These are phyloP conservation scores for Suillus occidentalis DNA, from an alignment of 768 basidiomycete species.

Conservation along the genomic window DNA sequence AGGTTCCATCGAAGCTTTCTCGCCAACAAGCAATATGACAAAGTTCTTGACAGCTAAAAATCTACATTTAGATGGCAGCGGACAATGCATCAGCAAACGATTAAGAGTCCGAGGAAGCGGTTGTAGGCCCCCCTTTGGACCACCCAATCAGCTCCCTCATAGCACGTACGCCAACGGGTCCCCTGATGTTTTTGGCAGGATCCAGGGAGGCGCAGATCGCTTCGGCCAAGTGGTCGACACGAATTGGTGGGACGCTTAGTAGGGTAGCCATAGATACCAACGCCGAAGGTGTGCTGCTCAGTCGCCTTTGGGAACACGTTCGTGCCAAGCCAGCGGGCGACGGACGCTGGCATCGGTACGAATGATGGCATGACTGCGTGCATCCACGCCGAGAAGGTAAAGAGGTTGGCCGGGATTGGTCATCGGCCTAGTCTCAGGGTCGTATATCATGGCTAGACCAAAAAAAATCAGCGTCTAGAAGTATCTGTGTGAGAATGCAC, in stretches of 20 bases:
- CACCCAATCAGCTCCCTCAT: conserved; percentile 83
- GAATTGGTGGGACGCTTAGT: conserved; percentile 81
- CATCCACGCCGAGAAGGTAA: conserved; percentile 76
- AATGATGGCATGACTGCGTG: conserved; percentile 60
- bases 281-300: conserved; percentile 40
- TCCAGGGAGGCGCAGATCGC: conserved; percentile 71
- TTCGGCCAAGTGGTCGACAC: conserved; percentile 93
- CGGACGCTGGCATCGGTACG: conserved; percentile 62
- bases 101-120: background rate
- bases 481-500: background rate
- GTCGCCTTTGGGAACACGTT: conserved; percentile 22
- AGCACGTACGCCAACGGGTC: conserved; percentile 64
- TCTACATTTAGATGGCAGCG: background rate
- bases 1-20: background rate
- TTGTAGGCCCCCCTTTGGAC: conserved; percentile 36
- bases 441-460: conserved; percentile 84
- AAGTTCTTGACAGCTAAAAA: no score
- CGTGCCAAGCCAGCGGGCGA: conserved; percentile 53
- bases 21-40: no score
- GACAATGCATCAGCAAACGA: background rate
- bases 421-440: conserved; percentile 87
- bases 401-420: conserved; percentile 80
- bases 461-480: background rate
- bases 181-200: conserved; percentile 48
- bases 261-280: conserved; percentile 74